These are phyloP conservation scores for Talaromyces marneffei DNA, from an alignment of 2,329 filamentous ascomycete genomes.

Conservation along the genomic window DNA sequence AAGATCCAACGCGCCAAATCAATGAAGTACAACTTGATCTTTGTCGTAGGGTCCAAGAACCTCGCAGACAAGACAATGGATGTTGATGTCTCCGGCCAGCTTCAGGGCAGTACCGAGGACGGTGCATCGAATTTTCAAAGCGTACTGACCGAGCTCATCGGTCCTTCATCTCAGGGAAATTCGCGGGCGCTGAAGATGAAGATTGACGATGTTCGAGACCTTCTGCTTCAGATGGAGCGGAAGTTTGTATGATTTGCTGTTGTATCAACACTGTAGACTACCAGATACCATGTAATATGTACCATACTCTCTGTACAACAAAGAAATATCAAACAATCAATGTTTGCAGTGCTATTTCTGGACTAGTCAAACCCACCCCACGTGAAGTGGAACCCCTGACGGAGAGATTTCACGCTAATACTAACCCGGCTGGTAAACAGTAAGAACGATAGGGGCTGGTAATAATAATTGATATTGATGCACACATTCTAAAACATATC, in stretches of 20 bases:
- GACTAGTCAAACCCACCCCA: background rate
- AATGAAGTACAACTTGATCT: conserved; percentile 67
- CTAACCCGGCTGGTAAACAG: no score
- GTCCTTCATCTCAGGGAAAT: conserved; percentile 25
- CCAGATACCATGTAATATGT: background rate
- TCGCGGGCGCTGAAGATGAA: conserved; percentile 32
- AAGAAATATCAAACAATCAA: background rate
- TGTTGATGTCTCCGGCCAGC: conserved; percentile 37
- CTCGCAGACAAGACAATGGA: conserved; percentile 53
- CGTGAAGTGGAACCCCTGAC: background rate
- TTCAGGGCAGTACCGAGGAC: conserved; percentile 36
- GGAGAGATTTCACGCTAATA: no score
- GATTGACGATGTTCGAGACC: conserved; percentile 32
- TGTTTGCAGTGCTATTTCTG: background rate
- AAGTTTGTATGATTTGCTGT: conserved; percentile 28
- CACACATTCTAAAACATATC: no score
- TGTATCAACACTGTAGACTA: background rate
- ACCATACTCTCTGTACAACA: background rate
- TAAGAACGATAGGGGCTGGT: no score
- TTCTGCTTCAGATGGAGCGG: conserved; percentile 34
- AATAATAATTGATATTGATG: no score
- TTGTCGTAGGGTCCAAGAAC: conserved; percentile 65
- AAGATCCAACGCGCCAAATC: conserved; percentile 68
- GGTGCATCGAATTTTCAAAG: conserved; percentile 23
- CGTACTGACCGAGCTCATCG: conserved; percentile 25